phyloP scores from a whole-genome alignment of 2,329 filamentous ascomycete genomes.

The Graphium sp. region DNA sequence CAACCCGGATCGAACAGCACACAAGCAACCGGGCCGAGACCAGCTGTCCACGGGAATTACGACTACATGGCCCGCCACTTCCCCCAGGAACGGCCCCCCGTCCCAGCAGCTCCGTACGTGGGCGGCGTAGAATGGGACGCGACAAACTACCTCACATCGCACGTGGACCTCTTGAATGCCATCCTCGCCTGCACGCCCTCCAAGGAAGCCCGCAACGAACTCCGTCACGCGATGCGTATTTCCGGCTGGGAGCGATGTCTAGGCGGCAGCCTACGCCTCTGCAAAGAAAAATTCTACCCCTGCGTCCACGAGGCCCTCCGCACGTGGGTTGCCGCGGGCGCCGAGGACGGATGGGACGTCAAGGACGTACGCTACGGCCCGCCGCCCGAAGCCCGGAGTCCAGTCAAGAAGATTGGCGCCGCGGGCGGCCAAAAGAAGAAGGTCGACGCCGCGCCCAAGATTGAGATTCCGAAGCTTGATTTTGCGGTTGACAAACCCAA shows the following conservation, averaged over 20 bases:
- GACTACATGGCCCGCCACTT: slow-evolving; percentile 56
- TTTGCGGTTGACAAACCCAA: slow-evolving; percentile 27
- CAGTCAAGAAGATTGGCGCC: slow-evolving; percentile 24
- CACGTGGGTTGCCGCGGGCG: slow-evolving; percentile 78
- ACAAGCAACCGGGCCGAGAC: slow-evolving; percentile 12
- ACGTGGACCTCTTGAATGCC: slow-evolving; percentile 85
- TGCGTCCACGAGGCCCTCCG: slow-evolving; percentile 77
- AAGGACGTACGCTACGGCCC: slow-evolving; percentile 64
- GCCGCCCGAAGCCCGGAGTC: slow-evolving; percentile 21
- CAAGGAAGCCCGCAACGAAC: slow-evolving; percentile 49
- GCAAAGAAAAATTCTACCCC: slow-evolving; percentile 96
- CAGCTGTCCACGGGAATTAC: slow-evolving; percentile 11
- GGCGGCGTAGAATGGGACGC: slow-evolving; percentile 98
- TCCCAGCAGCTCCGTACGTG: slow-evolving; percentile 88
- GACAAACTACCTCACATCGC: slow-evolving; percentile 85
- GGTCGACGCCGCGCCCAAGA: slow-evolving; percentile 37
- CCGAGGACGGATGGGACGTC: slow-evolving; percentile 78
- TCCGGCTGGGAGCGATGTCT: slow-evolving; percentile 87
- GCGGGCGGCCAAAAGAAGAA: slow-evolving; percentile 24
- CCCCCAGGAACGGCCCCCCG: slow-evolving; percentile 70
- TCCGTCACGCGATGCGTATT: slow-evolving; percentile 63
- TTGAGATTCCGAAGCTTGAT: slow-evolving; percentile 43
- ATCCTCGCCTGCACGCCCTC: slow-evolving; percentile 69
- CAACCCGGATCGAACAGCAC: slow-evolving; percentile 12
- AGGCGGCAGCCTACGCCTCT: slow-evolving; percentile 68